Evolutionary conservation across 192 early-diverging fungal genomes (phyloP), one percentile per base, ranked within the genome.

Genomic region (Lobosporangium transversale): DNA sequence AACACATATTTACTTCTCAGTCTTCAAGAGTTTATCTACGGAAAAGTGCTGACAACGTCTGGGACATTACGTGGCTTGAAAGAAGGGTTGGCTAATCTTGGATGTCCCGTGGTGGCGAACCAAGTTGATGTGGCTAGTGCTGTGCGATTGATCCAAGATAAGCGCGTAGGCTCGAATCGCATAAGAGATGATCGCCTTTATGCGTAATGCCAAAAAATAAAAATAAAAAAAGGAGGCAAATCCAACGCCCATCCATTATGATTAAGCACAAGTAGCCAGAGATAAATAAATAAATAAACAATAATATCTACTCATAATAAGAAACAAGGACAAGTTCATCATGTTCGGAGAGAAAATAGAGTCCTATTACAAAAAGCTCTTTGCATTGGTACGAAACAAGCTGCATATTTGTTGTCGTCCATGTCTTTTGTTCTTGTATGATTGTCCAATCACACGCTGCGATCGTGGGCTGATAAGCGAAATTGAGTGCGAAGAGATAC

Each of bases 11-110:
- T 76, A 27, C 44, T 76, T 12, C 53, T 76, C 33, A 76, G 73
- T 67, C 58, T 76, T 1, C 73, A 76, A 17, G 73, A 76, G 29
- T 58, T 62, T 33, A 65, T 76, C 1, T 76, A 76, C 33, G 73
- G 73, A n/a, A 67, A 76, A 59, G 58, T 59, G 10, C 24, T 76
- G 64, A 67, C 65, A 1, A 76, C 73, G 36, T 55, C 58, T 24
- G 73, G 55, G 18, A 76, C 73, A 48, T 44, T 76, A 26, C 64
- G 73, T 4, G 73, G 73, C 3, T 37, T 76, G 58, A 76, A 76
- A 42, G 64, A 76, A 43, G 73, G 73, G 1, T 48, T 76, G 23
- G 51, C 27, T 27, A 66, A 43, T 6, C 40, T 75, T 14, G 71
- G 71, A 14, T 60, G 51, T 44, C 32, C 58, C 1, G 27, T 20